Evolutionary conservation across 2,329 filamentous ascomycete genomes (phyloP), one percentile per base, ranked within the genome.

Genomic region (Colletotrichum brevisporum): DNA sequence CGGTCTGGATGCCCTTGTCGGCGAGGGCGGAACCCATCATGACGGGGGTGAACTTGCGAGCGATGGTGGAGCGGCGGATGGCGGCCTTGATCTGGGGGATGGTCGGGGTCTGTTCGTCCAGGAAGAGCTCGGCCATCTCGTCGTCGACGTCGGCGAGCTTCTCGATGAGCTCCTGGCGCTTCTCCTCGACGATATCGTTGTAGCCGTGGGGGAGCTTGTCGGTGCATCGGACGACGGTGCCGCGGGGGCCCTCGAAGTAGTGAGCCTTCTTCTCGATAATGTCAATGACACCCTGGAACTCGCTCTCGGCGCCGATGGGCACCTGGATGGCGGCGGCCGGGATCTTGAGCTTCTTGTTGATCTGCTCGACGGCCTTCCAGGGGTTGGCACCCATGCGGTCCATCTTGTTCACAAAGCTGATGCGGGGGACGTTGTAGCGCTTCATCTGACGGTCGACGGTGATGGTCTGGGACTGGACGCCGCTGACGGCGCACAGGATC

Each of bases 401-500:
- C 95, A 99, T 98, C 88, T 99, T 99, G 86, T 99, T 99, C 79
- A 99, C 90, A 78, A 99, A 99, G 63, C 93, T 97, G 80, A 99
- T 91, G 75, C 96, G 89, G 70, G 96, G 96, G 71, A 99, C 91
- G 78, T 98, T 95, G 86, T 99, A 99, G 74, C 96, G 91, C 85
- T 94, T 94, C 96, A 99, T 99, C 85, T 99, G 96, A 75, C 96
- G 90, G 81, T 99, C 95, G 72, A 99, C 96, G 1, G 96, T 99
- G 75, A 98, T 98, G 21, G 96, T 99, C 83, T 99, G 96, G 78
- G 92, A 95, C 83, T 99, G 96, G 41, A 99, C 96, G 78, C 96
- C 96, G 76, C 94, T 97, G 70, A 98, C 96, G 71, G 96, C 96
- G 79, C 96, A 99, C 65, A 99, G 87, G 81, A 99, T 97, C 95